Evolutionary conservation across 768 basidiomycete species (phyloP), one percentile per base, ranked within the genome.

Genomic region (Mycena latifolia): DNA sequence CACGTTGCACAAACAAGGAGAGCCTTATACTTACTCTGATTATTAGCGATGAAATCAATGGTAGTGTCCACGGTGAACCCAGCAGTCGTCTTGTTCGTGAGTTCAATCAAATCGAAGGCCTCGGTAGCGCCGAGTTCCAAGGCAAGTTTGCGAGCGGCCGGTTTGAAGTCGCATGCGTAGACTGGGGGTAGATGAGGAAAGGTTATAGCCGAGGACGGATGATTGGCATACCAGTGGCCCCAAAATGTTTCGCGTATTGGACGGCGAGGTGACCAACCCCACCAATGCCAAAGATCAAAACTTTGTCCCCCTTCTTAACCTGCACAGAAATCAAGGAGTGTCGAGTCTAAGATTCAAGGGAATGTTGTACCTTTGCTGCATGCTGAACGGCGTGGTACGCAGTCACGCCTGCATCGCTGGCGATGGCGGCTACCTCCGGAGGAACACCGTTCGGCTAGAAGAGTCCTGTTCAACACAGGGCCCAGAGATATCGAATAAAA

Each of bases 221-320:
- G n/a, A 55, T 0, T 24, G 45, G 25, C 59, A 9, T 48, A 69
- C 67, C 70, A 15, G 67, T 72, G 29, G 74, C 74, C 8, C 72
- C 74, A 56, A 67, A 69, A 60, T 69, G 65, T 48, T 71, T 69
- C 8, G 70, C 73, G 24, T 73, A 66, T 55, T 75, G 74, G 41
- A 73, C 55, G 1, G 65, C 69, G 8, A 70, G 55, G 28, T 69
- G 68, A 10, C 69, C 71, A 0, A 70, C 43, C n/a, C 66, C 69
- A 2, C 69, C 69, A 18, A 55, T 55, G 10, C 69, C 70, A 31
- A 70, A 71, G 1, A 65, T 63, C 17, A 71, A 39, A 11, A 74
- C 72, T 27, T 50, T 50, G 18, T 50, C 27, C 28, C 48, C 48
- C 2, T 7, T 5, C 27, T 59, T 59, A 3, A 59, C 47, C 57